Conservation (phyloP, 2,329 filamentous ascomycete genomes). For the Cordyceps pruinosa region DNA sequence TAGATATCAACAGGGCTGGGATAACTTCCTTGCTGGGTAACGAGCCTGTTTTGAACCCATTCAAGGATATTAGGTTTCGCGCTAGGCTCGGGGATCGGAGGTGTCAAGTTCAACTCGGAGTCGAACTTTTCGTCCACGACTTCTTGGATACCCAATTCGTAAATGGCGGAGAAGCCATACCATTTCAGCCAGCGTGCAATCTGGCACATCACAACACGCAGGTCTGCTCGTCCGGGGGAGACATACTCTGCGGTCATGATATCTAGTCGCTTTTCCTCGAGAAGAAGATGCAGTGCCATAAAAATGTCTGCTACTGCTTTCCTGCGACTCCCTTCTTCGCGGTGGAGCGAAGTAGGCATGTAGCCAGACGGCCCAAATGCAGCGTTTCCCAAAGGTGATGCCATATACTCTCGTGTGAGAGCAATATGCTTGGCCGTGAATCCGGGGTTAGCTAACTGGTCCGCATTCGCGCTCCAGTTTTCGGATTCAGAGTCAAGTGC, state of each 20-base stretch:
- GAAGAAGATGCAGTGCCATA: conserved; percentile 74
- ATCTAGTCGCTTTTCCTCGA: conserved; percentile 82
- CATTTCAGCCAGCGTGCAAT: conserved; percentile 78
- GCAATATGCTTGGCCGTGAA: conserved; percentile 48
- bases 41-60: conserved; percentile 46
- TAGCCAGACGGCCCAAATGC: conserved; percentile 51
- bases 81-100: conserved; percentile 27
- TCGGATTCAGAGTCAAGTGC: conserved; percentile 49
- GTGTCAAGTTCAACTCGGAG: conserved; percentile 27
- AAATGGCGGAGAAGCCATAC: conserved; percentile 40
- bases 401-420: conserved; percentile 59
- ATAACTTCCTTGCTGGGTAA: conserved; percentile 31
- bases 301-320: conserved; percentile 61
- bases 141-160: conserved; percentile 48
- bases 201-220: conserved; percentile 74
- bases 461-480: conserved; percentile 18
- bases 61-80: conserved; percentile 38
- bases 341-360: conserved; percentile 53
- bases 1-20: conserved; percentile 40
- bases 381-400: conserved; percentile 48
- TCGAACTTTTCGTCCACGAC: conserved; percentile 35
- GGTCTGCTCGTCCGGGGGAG: conserved; percentile 38
- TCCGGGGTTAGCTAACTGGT: conserved; percentile 21
- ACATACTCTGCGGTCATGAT: conserved; percentile 42
- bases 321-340: conserved; percentile 49